These are phyloP conservation scores for Eimeria zaria DNA, from an alignment of 169 alveolate genomes.

Conservation along the genomic window DNA sequence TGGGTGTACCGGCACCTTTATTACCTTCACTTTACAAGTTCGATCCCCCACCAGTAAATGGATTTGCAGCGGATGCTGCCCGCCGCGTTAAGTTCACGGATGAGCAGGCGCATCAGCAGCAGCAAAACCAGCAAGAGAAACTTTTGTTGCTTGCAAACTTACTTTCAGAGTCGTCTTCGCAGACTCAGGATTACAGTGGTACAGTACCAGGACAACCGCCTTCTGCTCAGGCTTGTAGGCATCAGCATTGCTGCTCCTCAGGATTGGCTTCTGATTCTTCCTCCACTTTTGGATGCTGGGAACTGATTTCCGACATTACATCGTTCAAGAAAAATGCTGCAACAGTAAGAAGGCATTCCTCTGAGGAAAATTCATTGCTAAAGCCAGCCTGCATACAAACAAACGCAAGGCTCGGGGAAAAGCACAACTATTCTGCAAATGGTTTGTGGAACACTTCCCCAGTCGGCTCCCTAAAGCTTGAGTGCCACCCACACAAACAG, in stretches of 20 bases:
- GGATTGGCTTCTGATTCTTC: background rate
- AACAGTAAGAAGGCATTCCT: background rate
- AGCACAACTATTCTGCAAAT: background rate
- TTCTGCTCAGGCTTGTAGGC: background rate
- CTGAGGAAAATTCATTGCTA: background rate
- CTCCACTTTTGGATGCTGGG: conserved; percentile 23
- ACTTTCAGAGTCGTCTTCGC: background rate
- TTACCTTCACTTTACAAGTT: background rate
- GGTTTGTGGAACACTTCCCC: background rate
- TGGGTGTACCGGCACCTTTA: background rate
- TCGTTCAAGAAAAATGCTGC: background rate
- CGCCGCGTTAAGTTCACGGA: conserved; percentile 62
- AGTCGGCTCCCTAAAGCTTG: background rate
- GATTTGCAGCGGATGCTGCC: background rate
- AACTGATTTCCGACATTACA: background rate
- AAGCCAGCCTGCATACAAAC: background rate
- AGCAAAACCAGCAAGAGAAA: conserved; percentile 19
- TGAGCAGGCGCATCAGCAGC: conserved; percentile 26
- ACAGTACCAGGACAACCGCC: background rate
- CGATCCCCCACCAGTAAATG: background rate
- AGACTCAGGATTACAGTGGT: background rate
- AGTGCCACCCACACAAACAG: conserved; percentile 49
- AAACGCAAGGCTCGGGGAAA: background rate
- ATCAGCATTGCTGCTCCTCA: background rate
- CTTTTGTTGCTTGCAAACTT: conserved; percentile 32